Percentiles rank a stretch among this genome's conserved stretches.
phyloP scores from a whole-genome alignment of 306 rosid species.

The Pterocarpus santalinus region DNA sequence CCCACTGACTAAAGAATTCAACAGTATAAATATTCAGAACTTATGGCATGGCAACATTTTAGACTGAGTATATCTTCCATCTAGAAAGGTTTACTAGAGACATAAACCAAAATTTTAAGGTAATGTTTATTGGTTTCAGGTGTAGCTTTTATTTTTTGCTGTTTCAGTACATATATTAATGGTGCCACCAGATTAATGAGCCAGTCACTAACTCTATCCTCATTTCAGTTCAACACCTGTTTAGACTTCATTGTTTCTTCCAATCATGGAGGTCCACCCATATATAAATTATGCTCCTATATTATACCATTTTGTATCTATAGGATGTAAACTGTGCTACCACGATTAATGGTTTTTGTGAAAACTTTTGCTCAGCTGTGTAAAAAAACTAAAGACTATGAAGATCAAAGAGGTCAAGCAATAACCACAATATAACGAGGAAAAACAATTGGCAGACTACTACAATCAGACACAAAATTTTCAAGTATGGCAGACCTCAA shows the following conservation, averaged over 20 bases:
- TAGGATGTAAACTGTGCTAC: not conserved
- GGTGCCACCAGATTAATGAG: slow-evolving; percentile 10
- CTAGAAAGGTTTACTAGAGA: slow-evolving; percentile 17
- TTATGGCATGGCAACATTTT: slow-evolving; percentile 2
- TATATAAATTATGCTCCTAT: slow-evolving; percentile 14
- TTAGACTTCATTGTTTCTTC: not conserved
- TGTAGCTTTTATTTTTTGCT: slow-evolving; percentile 5
- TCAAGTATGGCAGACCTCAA: slow-evolving; percentile 75
- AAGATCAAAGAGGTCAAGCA: slow-evolving; percentile 31
- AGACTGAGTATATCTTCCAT: slow-evolving; percentile 14
- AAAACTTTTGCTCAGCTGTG: not conserved
- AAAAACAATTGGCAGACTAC: slow-evolving; percentile 1
- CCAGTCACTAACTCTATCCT: slow-evolving; percentile 33
- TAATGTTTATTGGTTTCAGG: slow-evolving; percentile 5
- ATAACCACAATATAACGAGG: slow-evolving; percentile 20
- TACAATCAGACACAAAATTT: slow-evolving; percentile 38
- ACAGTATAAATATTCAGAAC: slow-evolving; percentile 22
- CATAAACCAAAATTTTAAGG: slow-evolving; percentile 32
- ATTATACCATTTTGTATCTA: slow-evolving; percentile 20
- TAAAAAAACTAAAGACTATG: not conserved
- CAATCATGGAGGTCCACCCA: not conserved
- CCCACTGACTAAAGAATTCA: slow-evolving; percentile 17
- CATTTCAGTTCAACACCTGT: slow-evolving; percentile 34
- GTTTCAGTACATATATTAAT: slow-evolving; percentile 12
- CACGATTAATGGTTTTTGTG: slow-evolving; percentile 1